phyloP scores from a whole-genome alignment of 1,284 basidiomycete species.

The Fomitopsis betulina region DNA sequence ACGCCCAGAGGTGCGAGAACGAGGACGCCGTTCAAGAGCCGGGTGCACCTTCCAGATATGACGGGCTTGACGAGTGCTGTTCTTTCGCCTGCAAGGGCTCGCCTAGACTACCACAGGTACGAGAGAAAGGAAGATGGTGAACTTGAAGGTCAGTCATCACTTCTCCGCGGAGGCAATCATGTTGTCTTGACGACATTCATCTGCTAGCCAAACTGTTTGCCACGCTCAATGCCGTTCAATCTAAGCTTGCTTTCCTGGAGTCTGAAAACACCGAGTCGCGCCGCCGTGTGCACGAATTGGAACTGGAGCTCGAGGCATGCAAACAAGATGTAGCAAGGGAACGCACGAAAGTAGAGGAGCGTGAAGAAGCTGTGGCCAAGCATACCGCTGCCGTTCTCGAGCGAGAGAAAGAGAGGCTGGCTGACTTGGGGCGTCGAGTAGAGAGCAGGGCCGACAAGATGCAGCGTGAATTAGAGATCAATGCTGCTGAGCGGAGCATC shows the following conservation, averaged over 20 bases:
- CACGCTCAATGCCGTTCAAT: constrained; percentile 59
- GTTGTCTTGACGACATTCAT: neutral
- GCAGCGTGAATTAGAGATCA: constrained; percentile 16
- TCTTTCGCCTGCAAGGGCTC: constrained; percentile 58
- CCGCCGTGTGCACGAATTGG: constrained; percentile 75
- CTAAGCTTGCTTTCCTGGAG: constrained; percentile 65
- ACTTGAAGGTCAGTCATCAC: constrained; percentile 44
- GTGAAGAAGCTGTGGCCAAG: constrained; percentile 39
- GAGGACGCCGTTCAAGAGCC: constrained; percentile 21
- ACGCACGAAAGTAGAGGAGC: constrained; percentile 55
- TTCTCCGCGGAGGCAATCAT: neutral
- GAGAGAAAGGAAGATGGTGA: constrained; percentile 47
- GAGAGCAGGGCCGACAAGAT: constrained; percentile 6
- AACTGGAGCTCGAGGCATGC: constrained; percentile 75
- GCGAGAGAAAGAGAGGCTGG: constrained; percentile 14
- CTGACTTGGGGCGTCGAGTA: constrained; percentile 8
- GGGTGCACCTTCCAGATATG: constrained; percentile 66
- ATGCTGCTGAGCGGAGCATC: constrained; percentile 14
- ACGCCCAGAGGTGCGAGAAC: constrained; percentile 2
- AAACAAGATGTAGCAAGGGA: constrained; percentile 68
- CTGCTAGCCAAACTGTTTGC: constrained; percentile 52
- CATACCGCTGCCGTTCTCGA: constrained; percentile 28
- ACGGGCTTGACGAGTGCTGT: constrained; percentile 76
- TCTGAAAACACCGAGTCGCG: constrained; percentile 78
- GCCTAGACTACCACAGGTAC: constrained; percentile 47